Evolutionary conservation across 2,329 filamentous ascomycete species (phyloP).

Genomic region (Pseudogymnoascus sp.): DNA sequence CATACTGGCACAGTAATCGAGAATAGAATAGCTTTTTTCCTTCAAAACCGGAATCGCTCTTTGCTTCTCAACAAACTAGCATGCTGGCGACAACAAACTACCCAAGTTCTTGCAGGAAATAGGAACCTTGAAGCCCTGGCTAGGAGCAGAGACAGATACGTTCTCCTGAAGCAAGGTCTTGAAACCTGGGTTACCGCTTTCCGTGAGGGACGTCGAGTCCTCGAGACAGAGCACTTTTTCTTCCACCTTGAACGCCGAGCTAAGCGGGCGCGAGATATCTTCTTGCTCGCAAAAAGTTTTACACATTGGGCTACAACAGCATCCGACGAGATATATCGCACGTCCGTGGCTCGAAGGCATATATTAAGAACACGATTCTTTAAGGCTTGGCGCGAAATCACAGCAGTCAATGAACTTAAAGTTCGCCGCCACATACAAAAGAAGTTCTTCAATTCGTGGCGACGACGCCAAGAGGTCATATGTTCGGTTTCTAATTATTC

Average conservation of each 20-base stretch:
- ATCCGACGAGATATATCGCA: constrained; percentile 56
- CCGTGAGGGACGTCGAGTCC: constrained; percentile 15
- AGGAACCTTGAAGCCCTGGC: constrained; percentile 37
- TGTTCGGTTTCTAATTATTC: constrained; percentile 23
- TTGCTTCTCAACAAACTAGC: constrained; percentile 1
- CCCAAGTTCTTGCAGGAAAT: constrained; percentile 30
- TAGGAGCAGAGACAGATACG: constrained; percentile 40
- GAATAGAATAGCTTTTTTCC: not conserved
- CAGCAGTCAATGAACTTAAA: constrained; percentile 36
- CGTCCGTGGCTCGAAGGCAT: constrained; percentile 60
- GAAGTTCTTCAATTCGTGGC: constrained; percentile 48
- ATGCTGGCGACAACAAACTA: constrained; percentile 23
- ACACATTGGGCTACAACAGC: constrained; percentile 62
- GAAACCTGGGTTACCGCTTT: constrained; percentile 40
- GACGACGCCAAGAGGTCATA: constrained; percentile 20
- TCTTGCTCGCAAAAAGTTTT: constrained; percentile 56
- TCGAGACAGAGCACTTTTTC: constrained; percentile 45
- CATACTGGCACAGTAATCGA: not conserved
- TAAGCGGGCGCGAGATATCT: constrained; percentile 55
- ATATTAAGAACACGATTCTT: constrained; percentile 63
- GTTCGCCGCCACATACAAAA: constrained; percentile 42
- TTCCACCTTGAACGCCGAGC: constrained; percentile 52
- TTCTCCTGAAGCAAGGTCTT: constrained; percentile 45
- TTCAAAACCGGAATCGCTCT: constrained; percentile 1
- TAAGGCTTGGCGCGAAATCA: constrained; percentile 60